Base-by-base conservation (phyloP, 306 rosid species). In the Cyamopsis tetragonoloba region DNA sequence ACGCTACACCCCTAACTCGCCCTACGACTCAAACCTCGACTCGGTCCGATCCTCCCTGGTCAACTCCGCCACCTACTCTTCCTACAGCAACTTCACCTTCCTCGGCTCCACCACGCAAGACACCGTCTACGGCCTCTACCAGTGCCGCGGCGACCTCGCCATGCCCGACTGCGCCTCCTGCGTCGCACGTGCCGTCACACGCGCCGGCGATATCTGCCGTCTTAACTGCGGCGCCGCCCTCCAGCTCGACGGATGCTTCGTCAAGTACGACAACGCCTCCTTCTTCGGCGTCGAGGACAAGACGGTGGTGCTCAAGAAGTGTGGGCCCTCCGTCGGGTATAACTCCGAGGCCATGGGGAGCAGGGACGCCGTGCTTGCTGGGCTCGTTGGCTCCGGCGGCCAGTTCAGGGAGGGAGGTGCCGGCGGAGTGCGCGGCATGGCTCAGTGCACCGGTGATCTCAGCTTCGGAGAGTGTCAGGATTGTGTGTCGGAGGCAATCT, bases 141-240 rank as follows among this genome's bases (percentile, higher is more conserved):
- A 93, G 32, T 93, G 98, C 77, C 98, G 97, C 1, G 98, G 86
- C 1, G 95, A 93, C 79, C 89, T 89, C 24, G 69, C 96, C 60
- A 86, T 89, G 97, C 95, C 98, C 0, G 95, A 88, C 70, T 93
- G 98, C 58, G 89, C 98, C 62, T 39, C 91, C 0, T 89, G 97
- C 63, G 62, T 93, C 0, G 84, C 91, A 0, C 91, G 79, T 3
- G 77, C 98, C 0, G 77, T 87, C 31, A 64, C 83, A 3, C 87
- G 86, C 0, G 71, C 88, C 2, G 86, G 88, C 1, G 62, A 18
- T n/a, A 43, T 89, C 43, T 92, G 98, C 50, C 46, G 75, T 1
- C 49, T 50, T 35, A 35, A 81, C 0, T 86, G 95, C 23, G 96
- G 98, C 0, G 97, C 81, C 1, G 79, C 97, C 7, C 51, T 90